Evolutionary conservation across 2,329 filamentous ascomycete genomes (phyloP).

Genomic region (Graphilbum sp.): DNA sequence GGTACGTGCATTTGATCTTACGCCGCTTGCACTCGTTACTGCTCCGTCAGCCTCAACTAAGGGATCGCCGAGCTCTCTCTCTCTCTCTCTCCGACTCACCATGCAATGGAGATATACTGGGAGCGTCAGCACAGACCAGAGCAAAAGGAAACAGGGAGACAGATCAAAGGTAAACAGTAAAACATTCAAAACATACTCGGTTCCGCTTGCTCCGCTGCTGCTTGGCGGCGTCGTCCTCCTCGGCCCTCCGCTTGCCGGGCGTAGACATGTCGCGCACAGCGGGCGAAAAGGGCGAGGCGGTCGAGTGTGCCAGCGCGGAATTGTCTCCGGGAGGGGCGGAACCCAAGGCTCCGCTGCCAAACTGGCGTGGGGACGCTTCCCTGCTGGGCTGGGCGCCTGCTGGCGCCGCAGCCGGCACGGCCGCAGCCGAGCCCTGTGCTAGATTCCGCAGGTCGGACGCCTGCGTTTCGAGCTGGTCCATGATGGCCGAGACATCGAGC

Average conservation of each 20-base stretch:
- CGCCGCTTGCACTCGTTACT: conserved; percentile 34
- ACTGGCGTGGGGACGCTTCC: conserved; percentile 4
- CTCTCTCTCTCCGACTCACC: conserved; percentile 23
- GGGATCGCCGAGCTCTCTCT: background rate
- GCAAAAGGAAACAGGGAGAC: background rate
- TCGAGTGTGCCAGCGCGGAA: conserved; percentile 26
- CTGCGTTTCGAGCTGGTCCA: conserved; percentile 39
- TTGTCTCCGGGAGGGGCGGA: conserved; percentile 27
- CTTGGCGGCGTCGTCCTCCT: conserved; percentile 26
- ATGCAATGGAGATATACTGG: conserved; percentile 47
- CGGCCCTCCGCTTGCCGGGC: conserved; percentile 19
- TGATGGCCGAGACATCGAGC: conserved; percentile 12
- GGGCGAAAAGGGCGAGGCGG: conserved; percentile 8
- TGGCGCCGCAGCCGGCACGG: conserved; percentile 12
- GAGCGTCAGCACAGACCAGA: background rate
- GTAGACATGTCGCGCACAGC: background rate
- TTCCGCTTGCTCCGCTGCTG: conserved; percentile 46
- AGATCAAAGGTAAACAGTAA: background rate
- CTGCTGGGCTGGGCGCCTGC: background rate
- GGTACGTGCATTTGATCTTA: conserved; percentile 21
- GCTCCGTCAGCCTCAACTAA: background rate
- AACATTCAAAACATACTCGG: conserved; percentile 22
- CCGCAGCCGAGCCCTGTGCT: conserved; percentile 19
- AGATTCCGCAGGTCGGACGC: conserved; percentile 36
- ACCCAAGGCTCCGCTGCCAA: conserved; percentile 11